phyloP scores from a whole-genome alignment of 495 filamentous ascomycete genomes.

The Lentithecium fluviatile region DNA sequence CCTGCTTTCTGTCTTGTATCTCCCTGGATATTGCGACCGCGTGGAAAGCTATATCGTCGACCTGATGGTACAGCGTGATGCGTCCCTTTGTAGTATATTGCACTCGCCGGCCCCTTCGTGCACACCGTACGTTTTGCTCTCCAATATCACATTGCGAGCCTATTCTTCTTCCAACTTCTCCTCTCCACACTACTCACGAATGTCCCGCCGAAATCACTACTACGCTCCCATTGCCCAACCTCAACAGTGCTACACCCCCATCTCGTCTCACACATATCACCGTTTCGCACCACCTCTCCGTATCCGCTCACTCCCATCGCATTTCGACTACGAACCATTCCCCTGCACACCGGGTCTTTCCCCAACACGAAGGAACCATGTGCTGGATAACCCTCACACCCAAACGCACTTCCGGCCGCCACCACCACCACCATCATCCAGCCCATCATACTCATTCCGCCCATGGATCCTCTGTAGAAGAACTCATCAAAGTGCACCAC shows the following conservation, averaged over 20 bases:
- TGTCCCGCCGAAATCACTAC: neutral
- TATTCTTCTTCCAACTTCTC: neutral
- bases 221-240: neutral
- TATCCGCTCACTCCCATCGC: neutral
- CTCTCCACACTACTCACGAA: neutral
- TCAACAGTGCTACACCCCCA: neutral
- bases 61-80: slow-evolving; percentile 2
- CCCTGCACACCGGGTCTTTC: no score
- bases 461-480: slow-evolving; percentile 17
- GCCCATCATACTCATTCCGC: slow-evolving; percentile 4
- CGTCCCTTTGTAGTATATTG: neutral
- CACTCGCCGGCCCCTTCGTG: neutral
- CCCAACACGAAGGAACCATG: slow-evolving; percentile 4
- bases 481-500: slow-evolving; percentile 13
- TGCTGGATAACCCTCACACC: slow-evolving; percentile 29
- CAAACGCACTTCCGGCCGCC: slow-evolving; percentile 1
- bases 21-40: neutral
- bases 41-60: neutral
- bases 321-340: neutral
- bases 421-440: no score
- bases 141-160: neutral
- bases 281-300: neutral
- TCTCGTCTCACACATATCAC: slow-evolving; percentile 1
- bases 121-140: neutral
- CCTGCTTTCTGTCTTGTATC: neutral